Evolutionary conservation across 148 eudicot genomes (phyloP).

Genomic region (Bassia scoparia): DNA sequence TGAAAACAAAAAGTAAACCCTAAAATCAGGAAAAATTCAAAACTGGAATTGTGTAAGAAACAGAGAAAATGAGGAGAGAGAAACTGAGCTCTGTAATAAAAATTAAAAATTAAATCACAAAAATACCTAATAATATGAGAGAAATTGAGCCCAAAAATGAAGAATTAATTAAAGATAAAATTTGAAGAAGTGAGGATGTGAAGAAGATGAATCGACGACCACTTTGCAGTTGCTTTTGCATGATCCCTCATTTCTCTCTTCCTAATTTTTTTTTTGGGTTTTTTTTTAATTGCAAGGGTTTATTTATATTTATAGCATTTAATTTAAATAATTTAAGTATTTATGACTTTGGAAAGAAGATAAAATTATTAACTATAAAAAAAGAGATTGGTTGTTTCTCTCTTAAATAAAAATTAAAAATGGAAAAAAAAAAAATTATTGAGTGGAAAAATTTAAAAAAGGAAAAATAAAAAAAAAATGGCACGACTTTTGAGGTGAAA

Average conservation of each 20-base stretch:
- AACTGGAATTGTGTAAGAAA: slow-evolving; percentile 22
- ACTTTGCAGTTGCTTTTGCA: slow-evolving; percentile 33
- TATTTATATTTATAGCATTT: background rate
- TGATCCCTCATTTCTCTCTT: slow-evolving; percentile 29
- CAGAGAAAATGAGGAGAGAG: background rate
- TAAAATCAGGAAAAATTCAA: slow-evolving; percentile 9
- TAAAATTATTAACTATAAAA: too few species aligned
- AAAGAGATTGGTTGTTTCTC: too few species aligned
- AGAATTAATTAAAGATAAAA: background rate
- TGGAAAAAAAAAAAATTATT: too few species aligned
- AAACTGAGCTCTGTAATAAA: slow-evolving; percentile 8
- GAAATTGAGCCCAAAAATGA: slow-evolving; percentile 7
- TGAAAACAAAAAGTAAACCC: background rate
- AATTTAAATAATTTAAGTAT: background rate
- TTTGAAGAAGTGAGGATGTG: slow-evolving; percentile 13
- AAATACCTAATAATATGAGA: slow-evolving; percentile 15
- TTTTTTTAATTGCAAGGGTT: slow-evolving; percentile 6
- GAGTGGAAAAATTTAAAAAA: too few species aligned
- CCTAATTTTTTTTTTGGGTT: background rate
- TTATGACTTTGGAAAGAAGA: background rate
- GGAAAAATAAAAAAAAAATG: too few species aligned
- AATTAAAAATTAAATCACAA: background rate
- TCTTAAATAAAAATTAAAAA: too few species aligned
- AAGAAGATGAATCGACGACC: slow-evolving; percentile 25
- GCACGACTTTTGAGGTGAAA: too few species aligned